phyloP scores from a whole-genome alignment of 2,329 filamentous ascomycete species.

The Graphilbum ipis-grandicollis region DNA sequence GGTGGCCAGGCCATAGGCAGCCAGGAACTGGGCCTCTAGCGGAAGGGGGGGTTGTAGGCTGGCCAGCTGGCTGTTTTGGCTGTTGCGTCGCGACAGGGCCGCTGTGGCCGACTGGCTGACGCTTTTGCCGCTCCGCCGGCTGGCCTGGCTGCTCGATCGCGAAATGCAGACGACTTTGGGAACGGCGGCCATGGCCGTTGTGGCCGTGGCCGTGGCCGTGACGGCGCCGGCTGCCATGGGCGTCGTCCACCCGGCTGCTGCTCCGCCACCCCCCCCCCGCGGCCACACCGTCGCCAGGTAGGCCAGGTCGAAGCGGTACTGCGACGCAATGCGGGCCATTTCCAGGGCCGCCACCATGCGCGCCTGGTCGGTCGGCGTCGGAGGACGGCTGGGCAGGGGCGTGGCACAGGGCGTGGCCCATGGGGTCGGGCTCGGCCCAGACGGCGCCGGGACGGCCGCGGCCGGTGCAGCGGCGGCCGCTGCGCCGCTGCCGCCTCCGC shows the following conservation, averaged over 20 bases:
- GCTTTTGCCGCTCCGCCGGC: background rate
- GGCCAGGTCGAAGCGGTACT: constrained; percentile 39
- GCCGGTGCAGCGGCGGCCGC: no score
- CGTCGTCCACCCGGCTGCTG: background rate
- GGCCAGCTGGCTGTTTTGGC: background rate
- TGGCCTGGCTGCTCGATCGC: constrained; percentile 3
- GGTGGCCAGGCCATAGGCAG: constrained; percentile 34
- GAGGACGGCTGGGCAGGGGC: background rate
- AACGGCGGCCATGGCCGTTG: background rate
- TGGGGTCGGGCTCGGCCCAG: no score
- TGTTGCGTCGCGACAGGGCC: background rate
- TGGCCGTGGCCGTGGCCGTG: background rate
- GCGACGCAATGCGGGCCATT: constrained; percentile 35
- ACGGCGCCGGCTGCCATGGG: background rate
- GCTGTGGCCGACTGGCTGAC: background rate
- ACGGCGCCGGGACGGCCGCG: no score
- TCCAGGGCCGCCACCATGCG: constrained; percentile 33
- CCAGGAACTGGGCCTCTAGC: constrained; percentile 28
- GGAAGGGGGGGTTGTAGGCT: no score
- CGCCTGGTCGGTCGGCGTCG: constrained; percentile 23
- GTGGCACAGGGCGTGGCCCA: constrained; percentile 1
- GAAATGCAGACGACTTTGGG: background rate
- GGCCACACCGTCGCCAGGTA: constrained; percentile 45
- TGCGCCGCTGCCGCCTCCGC: no score
- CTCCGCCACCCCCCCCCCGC: constrained; percentile 11